Evolutionary conservation across 176 grass and related monocot species (phyloP), one percentile per base, ranked within the genome.

Genomic region (Phyllostachys edulis): DNA sequence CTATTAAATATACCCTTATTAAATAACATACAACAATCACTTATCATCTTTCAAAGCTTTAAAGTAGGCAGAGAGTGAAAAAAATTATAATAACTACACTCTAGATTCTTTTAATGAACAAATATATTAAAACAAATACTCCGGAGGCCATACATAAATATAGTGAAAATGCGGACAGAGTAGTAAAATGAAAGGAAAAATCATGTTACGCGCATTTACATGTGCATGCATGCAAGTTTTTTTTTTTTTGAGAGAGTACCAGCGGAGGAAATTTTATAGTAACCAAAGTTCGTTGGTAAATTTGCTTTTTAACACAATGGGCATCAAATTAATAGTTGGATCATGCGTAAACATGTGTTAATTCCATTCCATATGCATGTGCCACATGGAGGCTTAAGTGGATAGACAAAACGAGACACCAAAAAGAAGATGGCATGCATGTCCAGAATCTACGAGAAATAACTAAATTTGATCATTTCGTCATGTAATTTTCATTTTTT

Each of bases 251-350:
- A 45, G 44, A 45, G 44, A 12, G 44, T 45, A 12, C 44, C 11
- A 42, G 75, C 74, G 27, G 18, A 81, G n/a, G 16, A 61, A 76
- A 77, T 77, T 4, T 9, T 69, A 10, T 76, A 21, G 73, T 39
- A 21, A 44, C 81, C 18, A 45, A 40, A 65, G 17, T 90, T 82
- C 66, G 67, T 26, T 17, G 18, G 2, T 16, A 76, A 67, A 84
- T 17, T 40, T 86, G 23, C 14, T 38, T 5, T 32, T 77, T 47
- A 77, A 49, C 41, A 73, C 61, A 73, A 9, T 72, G 59, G 15
- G 26, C 24, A 77, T 77, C 71, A 65, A 46, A 61, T 54, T 2
- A 18, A 32, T 45, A 52, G 12, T 46, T 60, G 21, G 59, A 77
- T 81, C 38, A 57, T 15, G 18, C 20, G 15, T 65, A 39, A 77